These are phyloP conservation scores for Isoetes taiwanensis DNA, from an alignment of 75 land plant species.

Conservation along the genomic window DNA sequence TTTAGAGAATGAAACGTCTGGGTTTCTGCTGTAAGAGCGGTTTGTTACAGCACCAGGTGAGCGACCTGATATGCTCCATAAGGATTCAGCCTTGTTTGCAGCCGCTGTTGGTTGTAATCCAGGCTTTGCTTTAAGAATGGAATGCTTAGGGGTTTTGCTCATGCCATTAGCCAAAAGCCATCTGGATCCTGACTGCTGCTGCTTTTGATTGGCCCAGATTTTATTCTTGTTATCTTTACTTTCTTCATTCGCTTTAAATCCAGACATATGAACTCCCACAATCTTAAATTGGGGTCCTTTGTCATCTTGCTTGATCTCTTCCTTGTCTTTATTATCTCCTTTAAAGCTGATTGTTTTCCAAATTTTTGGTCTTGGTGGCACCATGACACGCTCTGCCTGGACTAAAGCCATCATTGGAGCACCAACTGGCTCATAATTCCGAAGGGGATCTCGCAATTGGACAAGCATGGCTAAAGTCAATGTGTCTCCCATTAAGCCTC, in stretches of 20 bases:
- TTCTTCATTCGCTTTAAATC: slow-evolving; percentile 11
- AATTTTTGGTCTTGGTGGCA: slow-evolving; percentile 1
- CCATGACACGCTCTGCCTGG: slow-evolving; percentile 18
- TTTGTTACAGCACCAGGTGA: slow-evolving; percentile 33
- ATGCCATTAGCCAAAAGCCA: slow-evolving; percentile 26
- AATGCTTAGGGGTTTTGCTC: slow-evolving; percentile 16
- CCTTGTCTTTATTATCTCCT: slow-evolving; percentile 1
- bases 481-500: slow-evolving; percentile 12
- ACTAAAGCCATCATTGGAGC: slow-evolving; percentile 24
- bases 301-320: slow-evolving; percentile 6
- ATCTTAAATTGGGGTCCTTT: slow-evolving; percentile 19
- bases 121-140: slow-evolving; percentile 4
- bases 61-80: slow-evolving; percentile 57
- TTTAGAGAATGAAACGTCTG: too few relatives aligned
- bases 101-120: slow-evolving; percentile 10
- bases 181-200: slow-evolving; percentile 17
- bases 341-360: neutral
- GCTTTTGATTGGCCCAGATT: slow-evolving; percentile 1
- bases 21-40: slow-evolving; percentile 37
- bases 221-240: slow-evolving; percentile 8
- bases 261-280: slow-evolving; percentile 12
- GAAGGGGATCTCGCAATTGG: slow-evolving; percentile 19
- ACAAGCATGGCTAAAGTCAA: slow-evolving; percentile 22
- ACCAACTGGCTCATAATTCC: slow-evolving; percentile 23
- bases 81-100: slow-evolving; percentile 8